Conservation (phyloP, 352 stramenopile genomes). For the Phytophthora pinifolia region DNA sequence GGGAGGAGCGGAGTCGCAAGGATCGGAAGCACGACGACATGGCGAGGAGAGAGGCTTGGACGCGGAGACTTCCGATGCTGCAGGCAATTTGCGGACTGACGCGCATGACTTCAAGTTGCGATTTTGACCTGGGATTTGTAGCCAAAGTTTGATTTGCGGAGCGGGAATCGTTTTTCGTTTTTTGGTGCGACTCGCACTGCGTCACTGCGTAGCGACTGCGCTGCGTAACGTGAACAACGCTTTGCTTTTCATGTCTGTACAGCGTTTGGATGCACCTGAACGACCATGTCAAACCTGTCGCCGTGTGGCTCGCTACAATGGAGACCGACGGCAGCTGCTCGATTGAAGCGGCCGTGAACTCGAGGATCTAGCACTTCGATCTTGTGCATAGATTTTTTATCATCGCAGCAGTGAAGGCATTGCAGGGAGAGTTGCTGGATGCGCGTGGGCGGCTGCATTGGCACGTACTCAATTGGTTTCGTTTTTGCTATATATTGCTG, state of each 20-base stretch:
- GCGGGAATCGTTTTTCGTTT: slow-evolving; percentile 12
- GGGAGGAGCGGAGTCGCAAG: slow-evolving; percentile 10
- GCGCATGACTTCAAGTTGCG: slow-evolving; percentile 21
- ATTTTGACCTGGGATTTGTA: slow-evolving; percentile 16
- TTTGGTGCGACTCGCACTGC: not conserved
- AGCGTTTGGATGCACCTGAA: not conserved
- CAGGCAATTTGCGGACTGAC: slow-evolving; percentile 33
- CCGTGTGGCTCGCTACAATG: not conserved
- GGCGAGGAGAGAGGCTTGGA: not conserved
- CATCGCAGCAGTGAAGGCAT: too few relatives aligned
- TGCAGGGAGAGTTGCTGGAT: too few relatives aligned
- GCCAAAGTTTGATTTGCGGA: slow-evolving; percentile 20
- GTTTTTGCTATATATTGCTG: too few relatives aligned
- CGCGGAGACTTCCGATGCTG: slow-evolving; percentile 29
- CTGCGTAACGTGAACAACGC: slow-evolving; percentile 18
- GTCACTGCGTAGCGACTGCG: not conserved
- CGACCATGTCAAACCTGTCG: not conserved
- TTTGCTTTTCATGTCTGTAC: slow-evolving; percentile 7
- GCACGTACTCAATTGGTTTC: too few relatives aligned
- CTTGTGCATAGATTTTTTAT: too few relatives aligned
- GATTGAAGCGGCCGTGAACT: too few relatives aligned
- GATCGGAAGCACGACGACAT: slow-evolving; percentile 8
- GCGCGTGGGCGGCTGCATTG: too few relatives aligned
- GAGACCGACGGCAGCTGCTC: not conserved
- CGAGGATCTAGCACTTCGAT: too few relatives aligned